A percentile compares a stretch with the other conserved stretches of the same genome.
These are phyloP conservation scores for Heritiera fomes DNA, from an alignment of 345 rosid genomes.

Conservation along the genomic window DNA sequence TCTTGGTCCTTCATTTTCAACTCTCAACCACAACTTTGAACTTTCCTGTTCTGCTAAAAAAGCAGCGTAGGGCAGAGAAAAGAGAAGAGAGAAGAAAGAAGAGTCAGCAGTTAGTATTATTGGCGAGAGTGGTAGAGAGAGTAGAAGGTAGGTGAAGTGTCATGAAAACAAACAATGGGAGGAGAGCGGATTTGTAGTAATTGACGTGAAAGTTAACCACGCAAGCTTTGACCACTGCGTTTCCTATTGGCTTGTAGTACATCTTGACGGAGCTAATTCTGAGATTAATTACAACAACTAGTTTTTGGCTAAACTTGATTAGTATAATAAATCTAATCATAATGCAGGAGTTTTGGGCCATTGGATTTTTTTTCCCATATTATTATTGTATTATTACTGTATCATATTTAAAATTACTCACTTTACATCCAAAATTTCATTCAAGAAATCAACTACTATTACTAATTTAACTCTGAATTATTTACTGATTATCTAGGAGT, in stretches of 20 bases:
- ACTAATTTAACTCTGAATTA: no score
- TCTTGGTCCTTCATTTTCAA: conserved; percentile 36
- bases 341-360: background rate
- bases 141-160: conserved; percentile 18
- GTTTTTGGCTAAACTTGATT: background rate
- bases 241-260: background rate
- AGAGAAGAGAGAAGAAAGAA: background rate
- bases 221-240: background rate
- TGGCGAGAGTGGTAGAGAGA: background rate
- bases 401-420: no score
- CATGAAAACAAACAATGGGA: background rate
- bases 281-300: background rate
- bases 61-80: background rate
- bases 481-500: no score
- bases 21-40: background rate
- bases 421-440: no score
- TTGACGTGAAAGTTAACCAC: no score
- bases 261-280: background rate
- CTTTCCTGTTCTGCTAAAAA: background rate
- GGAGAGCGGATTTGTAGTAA: no score
- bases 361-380: background rate
- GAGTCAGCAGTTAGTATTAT: background rate
- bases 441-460: no score
- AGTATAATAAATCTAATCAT: background rate
- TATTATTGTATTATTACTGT: no score